A percentile compares a stretch with the other conserved stretches of the same genome.
These are phyloP conservation scores for Amphirosellinia nigrospora DNA, from an alignment of 495 filamentous ascomycete genomes.

Conservation along the genomic window DNA sequence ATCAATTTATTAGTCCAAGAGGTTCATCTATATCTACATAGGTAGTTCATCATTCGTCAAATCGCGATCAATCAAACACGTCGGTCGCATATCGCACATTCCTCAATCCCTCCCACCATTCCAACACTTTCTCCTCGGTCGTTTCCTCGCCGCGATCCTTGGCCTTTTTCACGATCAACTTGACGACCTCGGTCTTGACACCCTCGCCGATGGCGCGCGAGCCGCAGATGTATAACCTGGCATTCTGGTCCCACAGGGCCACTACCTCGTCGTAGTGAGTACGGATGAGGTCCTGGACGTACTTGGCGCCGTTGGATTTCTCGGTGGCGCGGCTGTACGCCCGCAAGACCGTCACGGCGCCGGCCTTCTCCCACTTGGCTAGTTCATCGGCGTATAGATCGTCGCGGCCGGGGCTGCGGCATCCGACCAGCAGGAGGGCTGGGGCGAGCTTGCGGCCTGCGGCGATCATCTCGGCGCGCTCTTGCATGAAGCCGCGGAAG, in stretches of 20 bases:
- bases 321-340: conserved; percentile 56
- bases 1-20: not conserved
- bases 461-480: conserved; percentile 63
- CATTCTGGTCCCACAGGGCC: conserved; percentile 62
- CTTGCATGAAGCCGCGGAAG: conserved; percentile 74
- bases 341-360: conserved; percentile 63
- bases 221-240: conserved; percentile 72
- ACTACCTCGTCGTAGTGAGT: conserved; percentile 57
- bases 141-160: conserved; percentile 44
- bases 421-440: conserved; percentile 70
- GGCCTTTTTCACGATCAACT: conserved; percentile 55
- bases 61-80: conserved; percentile 60
- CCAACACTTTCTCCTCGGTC: conserved; percentile 46
- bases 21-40: not conserved
- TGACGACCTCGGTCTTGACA: conserved; percentile 53
- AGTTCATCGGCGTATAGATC: conserved; percentile 67
- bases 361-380: conserved; percentile 59
- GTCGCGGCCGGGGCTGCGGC: conserved; percentile 62
- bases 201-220: conserved; percentile 64
- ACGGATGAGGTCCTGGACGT: conserved; percentile 70
- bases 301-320: conserved; percentile 50
- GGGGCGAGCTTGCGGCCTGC: conserved; percentile 60
- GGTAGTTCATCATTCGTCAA: not conserved
- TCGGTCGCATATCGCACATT: conserved; percentile 71
- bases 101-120: conserved; percentile 63